Evolutionary conservation across 768 basidiomycete genomes (phyloP).

Genomic region (Gloeopeniophorella convolvens): DNA sequence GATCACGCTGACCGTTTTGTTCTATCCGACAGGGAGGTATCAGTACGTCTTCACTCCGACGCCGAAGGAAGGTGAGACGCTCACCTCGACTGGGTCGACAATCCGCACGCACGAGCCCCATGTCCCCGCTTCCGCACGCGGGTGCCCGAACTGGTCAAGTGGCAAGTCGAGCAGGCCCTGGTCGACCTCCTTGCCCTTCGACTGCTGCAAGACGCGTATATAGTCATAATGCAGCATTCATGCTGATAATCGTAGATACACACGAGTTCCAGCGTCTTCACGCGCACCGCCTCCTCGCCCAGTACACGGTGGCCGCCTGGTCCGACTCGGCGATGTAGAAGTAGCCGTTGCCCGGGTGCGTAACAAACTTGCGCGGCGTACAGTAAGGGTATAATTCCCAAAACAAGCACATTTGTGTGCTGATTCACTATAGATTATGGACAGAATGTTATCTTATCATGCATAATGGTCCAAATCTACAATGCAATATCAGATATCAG

Average conservation of each 20-base stretch:
- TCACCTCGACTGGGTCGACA: conserved; percentile 79
- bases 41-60: conserved; percentile 2
- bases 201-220: conserved; percentile 37
- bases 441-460: too few species aligned
- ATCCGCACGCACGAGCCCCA: conserved; percentile 96
- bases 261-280: conserved; percentile 68
- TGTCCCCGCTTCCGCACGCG: conserved; percentile 80
- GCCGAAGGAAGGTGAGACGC: not conserved
- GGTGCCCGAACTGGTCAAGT: conserved; percentile 74
- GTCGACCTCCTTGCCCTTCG: conserved; percentile 59
- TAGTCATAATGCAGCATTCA: not conserved
- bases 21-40: conserved; percentile 39
- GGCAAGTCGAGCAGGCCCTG: conserved; percentile 75
- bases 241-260: conserved; percentile 23
- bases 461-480: too few species aligned
- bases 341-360: conserved; percentile 74
- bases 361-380: conserved; percentile 93
- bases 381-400: too few species aligned
- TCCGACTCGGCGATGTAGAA: conserved; percentile 97
- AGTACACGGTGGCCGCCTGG: conserved; percentile 82
- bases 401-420: too few species aligned
- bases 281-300: conserved; percentile 57
- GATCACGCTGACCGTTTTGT: conserved; percentile 62
- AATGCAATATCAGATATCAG: too few species aligned
- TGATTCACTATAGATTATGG: too few species aligned